phyloP scores from a whole-genome alignment of 495 filamentous ascomycete genomes.

The Penicillium turbatum region DNA sequence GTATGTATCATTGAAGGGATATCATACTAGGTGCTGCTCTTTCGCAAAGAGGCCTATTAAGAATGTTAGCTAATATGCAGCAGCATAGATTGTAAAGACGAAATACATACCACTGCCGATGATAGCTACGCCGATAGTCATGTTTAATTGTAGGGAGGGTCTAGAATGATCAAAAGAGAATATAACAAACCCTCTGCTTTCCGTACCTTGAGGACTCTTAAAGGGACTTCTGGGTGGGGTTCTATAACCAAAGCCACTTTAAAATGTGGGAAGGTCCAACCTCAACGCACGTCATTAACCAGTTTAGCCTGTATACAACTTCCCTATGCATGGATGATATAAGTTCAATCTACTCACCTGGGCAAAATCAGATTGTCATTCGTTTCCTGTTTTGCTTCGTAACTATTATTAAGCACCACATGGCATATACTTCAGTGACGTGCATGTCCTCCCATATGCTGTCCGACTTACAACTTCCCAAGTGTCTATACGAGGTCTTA shows the following conservation, averaged over 20 bases:
- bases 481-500: not conserved
- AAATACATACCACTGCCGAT: slow-evolving; percentile 58
- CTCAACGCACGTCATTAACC: slow-evolving; percentile 5
- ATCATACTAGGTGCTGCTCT: slow-evolving; percentile 40
- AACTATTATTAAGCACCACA: not conserved
- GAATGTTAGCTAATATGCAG: slow-evolving; percentile 9
- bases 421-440: not conserved
- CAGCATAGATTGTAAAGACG: slow-evolving; percentile 22
- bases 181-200: not conserved
- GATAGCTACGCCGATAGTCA: slow-evolving; percentile 57
- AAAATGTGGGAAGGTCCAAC: slow-evolving; percentile 26
- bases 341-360: not conserved
- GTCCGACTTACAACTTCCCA: not conserved
- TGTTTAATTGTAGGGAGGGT: slow-evolving; percentile 6
- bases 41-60: slow-evolving; percentile 46
- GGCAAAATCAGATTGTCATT: not conserved
- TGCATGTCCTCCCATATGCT: not conserved
- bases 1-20: slow-evolving; percentile 13
- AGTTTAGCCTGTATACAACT: no score
- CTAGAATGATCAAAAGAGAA: not conserved
- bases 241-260: slow-evolving; percentile 11
- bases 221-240: slow-evolving; percentile 13
- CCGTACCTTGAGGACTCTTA: not conserved
- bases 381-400: not conserved
- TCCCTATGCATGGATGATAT: no score